A percentile compares a stretch with the other conserved stretches of the same genome.
Conservation (phyloP, 106 monocot genomes). For the Apostasia ramifera region DNA sequence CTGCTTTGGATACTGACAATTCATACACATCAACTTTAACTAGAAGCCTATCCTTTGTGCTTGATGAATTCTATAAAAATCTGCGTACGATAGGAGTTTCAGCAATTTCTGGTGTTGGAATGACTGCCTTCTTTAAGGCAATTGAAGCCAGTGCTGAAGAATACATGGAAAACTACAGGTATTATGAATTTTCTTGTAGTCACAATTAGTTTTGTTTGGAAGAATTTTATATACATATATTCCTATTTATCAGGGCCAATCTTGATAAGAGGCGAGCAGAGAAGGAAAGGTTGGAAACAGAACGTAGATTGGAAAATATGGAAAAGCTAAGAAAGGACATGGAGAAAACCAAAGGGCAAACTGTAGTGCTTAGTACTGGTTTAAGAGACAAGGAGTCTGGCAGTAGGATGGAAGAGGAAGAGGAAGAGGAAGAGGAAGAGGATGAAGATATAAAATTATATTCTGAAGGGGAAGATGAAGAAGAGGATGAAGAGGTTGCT, state of each 20-base stretch:
- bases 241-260: constrained; percentile 59
- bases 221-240: not conserved
- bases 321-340: constrained; percentile 70
- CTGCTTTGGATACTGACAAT: constrained; percentile 62
- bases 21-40: constrained; percentile 75
- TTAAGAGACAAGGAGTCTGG: constrained; percentile 52
- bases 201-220: not conserved
- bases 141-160: constrained; percentile 75
- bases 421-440: constrained; percentile 36
- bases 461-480: constrained; percentile 72
- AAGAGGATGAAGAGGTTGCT: constrained; percentile 79
- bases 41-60: constrained; percentile 75
- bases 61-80: constrained; percentile 97
- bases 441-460: constrained; percentile 17
- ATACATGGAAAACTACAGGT: constrained; percentile 94
- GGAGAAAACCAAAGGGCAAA: constrained; percentile 80
- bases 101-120: constrained; percentile 77
- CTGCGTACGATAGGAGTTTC: constrained; percentile 85
- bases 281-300: constrained; percentile 70
- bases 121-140: constrained; percentile 73
- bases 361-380: constrained; percentile 83
- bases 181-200: not conserved
- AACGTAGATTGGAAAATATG: constrained; percentile 64
- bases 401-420: constrained; percentile 47
- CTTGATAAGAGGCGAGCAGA: constrained; percentile 86